A percentile compares a stretch with the other conserved stretches of the same genome.
Conservation (phyloP, 139 green algal species). For the Volvox reticuliferus region DNA sequence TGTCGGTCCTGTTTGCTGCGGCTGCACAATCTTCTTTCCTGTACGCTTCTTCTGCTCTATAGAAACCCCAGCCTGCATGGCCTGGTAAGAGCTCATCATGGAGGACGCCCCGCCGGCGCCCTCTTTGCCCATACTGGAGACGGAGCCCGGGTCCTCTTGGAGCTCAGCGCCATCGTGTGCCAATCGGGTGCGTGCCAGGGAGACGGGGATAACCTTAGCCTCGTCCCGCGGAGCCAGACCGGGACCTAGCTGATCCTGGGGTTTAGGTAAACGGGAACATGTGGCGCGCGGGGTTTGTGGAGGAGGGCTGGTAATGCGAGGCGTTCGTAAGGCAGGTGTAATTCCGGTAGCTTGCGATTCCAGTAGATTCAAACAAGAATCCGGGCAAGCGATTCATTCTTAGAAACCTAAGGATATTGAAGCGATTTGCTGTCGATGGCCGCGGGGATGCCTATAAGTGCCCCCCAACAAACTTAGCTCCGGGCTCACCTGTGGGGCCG, state of each 20-base stretch:
- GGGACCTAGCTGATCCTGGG: slow-evolving; percentile 4
- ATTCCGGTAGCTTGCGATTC: too few species aligned
- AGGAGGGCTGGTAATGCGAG: neutral
- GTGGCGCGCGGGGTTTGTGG: neutral
- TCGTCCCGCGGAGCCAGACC: slow-evolving; percentile 2
- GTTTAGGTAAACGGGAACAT: too few species aligned
- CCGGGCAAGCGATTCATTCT: too few species aligned
- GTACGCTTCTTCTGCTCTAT: slow-evolving; percentile 23
- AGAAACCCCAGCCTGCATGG: neutral
- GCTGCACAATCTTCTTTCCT: slow-evolving; percentile 1
- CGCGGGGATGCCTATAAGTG: neutral
- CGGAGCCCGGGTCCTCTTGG: neutral
- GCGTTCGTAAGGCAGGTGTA: too few species aligned
- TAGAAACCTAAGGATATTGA: too few species aligned
- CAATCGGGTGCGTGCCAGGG: neutral
- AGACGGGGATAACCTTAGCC: neutral
- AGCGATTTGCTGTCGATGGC: neutral
- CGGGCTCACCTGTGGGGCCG: neutral
- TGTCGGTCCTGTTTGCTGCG: neutral
- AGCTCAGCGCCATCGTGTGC: slow-evolving; percentile 30
- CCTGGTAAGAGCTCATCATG: slow-evolving; percentile 42
- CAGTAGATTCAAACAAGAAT: too few species aligned
- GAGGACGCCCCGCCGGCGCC: neutral
- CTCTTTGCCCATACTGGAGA: neutral
- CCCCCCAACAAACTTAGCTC: neutral